A percentile compares a stretch with the other conserved stretches of the same genome.
phyloP scores from a whole-genome alignment of 2,329 filamentous ascomycete genomes.

The Neofusicoccum parvum region DNA sequence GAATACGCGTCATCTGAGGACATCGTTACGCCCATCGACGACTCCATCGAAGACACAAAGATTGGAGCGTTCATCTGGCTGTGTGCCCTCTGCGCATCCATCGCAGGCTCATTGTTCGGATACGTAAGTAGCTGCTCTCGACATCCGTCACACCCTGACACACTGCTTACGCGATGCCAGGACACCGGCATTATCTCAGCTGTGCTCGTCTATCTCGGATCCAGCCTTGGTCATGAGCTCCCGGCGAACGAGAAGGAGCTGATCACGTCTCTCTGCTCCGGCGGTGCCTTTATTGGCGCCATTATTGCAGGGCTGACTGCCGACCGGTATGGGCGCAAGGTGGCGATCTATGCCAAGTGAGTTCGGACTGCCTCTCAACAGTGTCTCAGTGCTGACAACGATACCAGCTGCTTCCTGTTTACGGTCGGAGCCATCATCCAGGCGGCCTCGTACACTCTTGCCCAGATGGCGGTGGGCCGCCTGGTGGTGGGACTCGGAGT shows the following conservation, averaged over 20 bases:
- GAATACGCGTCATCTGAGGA: conserved; percentile 27
- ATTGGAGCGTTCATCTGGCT: conserved; percentile 43
- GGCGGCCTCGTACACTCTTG: conserved; percentile 38
- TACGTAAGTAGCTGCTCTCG: conserved; percentile 32
- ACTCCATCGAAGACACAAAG: conserved; percentile 43
- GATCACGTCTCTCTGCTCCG: conserved; percentile 55
- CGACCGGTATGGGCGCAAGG: conserved; percentile 43
- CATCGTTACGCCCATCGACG: conserved; percentile 21
- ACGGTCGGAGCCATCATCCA: conserved; percentile 36
- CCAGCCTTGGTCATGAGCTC: conserved; percentile 44
- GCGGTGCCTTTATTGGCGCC: conserved; percentile 50
- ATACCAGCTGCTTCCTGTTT: conserved; percentile 38
- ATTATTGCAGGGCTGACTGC: conserved; percentile 33
- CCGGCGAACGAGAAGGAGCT: conserved; percentile 52
- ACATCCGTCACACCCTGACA: too few relatives aligned
- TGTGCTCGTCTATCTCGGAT: conserved; percentile 45
- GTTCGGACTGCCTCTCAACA: background rate
- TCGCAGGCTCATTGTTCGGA: conserved; percentile 36
- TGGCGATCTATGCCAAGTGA: conserved; percentile 40
- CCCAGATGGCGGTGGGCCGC: conserved; percentile 49
- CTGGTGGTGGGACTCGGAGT: conserved; percentile 54
- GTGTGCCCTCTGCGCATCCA: conserved; percentile 33
- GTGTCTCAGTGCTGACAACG: background rate
- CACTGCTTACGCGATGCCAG: too few relatives aligned
- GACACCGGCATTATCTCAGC: conserved; percentile 52